These are phyloP conservation scores for Penium margaritaceum DNA, from an alignment of 139 green algal species.

Conservation along the genomic window DNA sequence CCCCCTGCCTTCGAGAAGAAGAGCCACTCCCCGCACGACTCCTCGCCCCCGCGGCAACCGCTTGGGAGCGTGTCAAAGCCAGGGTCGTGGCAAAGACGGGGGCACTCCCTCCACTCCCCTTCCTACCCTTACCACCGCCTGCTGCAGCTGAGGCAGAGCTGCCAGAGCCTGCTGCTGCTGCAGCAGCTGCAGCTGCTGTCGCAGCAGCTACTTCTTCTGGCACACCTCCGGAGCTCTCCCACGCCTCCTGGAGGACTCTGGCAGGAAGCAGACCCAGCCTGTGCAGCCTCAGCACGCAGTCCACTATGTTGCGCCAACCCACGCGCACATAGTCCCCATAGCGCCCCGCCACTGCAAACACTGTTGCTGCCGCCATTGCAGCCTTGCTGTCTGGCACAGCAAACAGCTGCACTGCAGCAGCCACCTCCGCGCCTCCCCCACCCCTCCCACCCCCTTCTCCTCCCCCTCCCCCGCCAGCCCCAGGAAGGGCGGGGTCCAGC, in stretches of 20 bases:
- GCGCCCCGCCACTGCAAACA: constrained; percentile 67
- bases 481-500: constrained; percentile 47
- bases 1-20: neutral
- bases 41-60: too few species aligned
- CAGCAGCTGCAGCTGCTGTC: neutral
- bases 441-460: neutral
- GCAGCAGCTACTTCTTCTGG: neutral
- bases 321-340: constrained; percentile 72
- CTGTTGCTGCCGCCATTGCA: constrained; percentile 59
- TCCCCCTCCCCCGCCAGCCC: neutral
- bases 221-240: neutral
- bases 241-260: neutral
- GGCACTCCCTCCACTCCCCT: too few species aligned
- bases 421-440: neutral
- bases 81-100: too few species aligned
- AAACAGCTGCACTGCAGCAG: constrained; percentile 59
- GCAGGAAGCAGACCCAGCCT: constrained; percentile 62
- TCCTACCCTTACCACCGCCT: neutral
- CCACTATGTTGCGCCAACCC: constrained; percentile 77
- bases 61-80: too few species aligned
- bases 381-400: constrained; percentile 62
- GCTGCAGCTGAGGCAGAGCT: neutral
- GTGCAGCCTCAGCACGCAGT: constrained; percentile 74
- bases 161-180: neutral
- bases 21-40: too few species aligned